A percentile compares a stretch with the other conserved stretches of the same genome.
Evolutionary conservation across 2,329 filamentous ascomycete genomes (phyloP).

Genomic region (Talaromyces sp.): DNA sequence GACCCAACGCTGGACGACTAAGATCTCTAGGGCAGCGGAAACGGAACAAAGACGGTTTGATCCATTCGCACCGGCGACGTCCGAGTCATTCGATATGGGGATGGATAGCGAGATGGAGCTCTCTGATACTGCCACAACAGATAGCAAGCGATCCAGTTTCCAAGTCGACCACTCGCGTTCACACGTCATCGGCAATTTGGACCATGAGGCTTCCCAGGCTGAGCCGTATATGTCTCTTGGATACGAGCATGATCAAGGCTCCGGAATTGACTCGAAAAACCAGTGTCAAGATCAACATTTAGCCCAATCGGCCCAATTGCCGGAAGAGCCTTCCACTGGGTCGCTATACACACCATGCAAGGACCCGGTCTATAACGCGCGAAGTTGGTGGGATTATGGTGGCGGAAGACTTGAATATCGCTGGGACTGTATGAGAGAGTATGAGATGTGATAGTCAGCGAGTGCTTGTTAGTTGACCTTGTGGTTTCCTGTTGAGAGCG

Average conservation of each 20-base stretch:
- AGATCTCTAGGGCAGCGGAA: slow-evolving; percentile 4
- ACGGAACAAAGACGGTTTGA: not conserved
- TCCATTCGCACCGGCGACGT: not conserved
- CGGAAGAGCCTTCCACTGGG: slow-evolving; percentile 27
- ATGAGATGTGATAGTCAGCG: slow-evolving; percentile 1
- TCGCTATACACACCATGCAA: slow-evolving; percentile 32
- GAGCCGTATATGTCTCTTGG: slow-evolving; percentile 15
- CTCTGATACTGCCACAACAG: not conserved
- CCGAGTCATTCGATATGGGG: not conserved
- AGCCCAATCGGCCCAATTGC: slow-evolving; percentile 7
- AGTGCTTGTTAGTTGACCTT: not conserved
- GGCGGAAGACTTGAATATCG: slow-evolving; percentile 17
- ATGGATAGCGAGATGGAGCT: slow-evolving; percentile 9
- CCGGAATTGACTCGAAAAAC: not conserved
- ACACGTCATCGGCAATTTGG: not conserved
- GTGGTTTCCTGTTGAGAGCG: not conserved
- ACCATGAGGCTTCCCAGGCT: not conserved
- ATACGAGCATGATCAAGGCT: slow-evolving; percentile 13
- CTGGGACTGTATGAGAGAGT: slow-evolving; percentile 9
- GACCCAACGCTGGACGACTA: not conserved
- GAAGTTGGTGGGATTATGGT: slow-evolving; percentile 36
- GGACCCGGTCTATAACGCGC: slow-evolving; percentile 39
- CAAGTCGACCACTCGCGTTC: not conserved
- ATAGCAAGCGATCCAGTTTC: slow-evolving; percentile 8
- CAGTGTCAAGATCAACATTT: not conserved